These are phyloP conservation scores for Epichloe amarillans DNA, from an alignment of 2,329 filamentous ascomycete species.

Conservation along the genomic window DNA sequence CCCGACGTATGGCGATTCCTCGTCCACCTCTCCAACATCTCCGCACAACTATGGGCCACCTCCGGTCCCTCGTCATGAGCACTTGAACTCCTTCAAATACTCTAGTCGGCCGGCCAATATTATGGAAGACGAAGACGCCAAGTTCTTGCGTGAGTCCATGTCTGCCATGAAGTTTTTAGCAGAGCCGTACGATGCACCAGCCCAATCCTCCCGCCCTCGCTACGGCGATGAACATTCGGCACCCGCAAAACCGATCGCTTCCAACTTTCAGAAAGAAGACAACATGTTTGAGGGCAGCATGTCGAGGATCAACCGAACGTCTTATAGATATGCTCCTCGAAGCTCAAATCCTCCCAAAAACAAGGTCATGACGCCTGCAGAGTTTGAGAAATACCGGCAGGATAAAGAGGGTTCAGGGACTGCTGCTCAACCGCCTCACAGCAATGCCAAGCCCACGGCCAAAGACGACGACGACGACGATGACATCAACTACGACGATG, in stretches of 20 bases:
- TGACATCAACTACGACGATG: constrained; percentile 54
- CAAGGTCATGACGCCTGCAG: constrained; percentile 81
- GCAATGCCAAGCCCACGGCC: constrained; percentile 23
- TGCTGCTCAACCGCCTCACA: constrained; percentile 25
- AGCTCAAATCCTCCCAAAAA: constrained; percentile 34
- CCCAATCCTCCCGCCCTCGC: constrained; percentile 22
- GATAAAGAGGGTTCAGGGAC: constrained; percentile 52
- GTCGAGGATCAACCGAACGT: constrained; percentile 23
- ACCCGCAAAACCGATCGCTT: constrained; percentile 14
- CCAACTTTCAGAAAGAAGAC: constrained; percentile 31
- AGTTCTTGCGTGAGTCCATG: constrained; percentile 37
- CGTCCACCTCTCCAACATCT: neutral
- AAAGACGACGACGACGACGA: constrained; percentile 50
- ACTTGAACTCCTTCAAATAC: constrained; percentile 16
- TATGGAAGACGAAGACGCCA: constrained; percentile 39
- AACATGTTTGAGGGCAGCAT: constrained; percentile 40
- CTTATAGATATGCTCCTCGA: constrained; percentile 22
- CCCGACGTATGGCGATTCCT: constrained; percentile 29
- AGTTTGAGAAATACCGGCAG: constrained; percentile 71
- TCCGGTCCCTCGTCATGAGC: constrained; percentile 22
- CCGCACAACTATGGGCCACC: constrained; percentile 9
- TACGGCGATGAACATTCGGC: constrained; percentile 27
- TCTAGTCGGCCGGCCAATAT: constrained; percentile 23
- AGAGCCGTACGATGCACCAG: constrained; percentile 10
- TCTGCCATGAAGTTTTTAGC: constrained; percentile 34